A percentile compares a stretch with the other conserved stretches of the same genome.
phyloP scores from a whole-genome alignment of 805 yeast genomes.

The Monosporozyma aquatica region DNA sequence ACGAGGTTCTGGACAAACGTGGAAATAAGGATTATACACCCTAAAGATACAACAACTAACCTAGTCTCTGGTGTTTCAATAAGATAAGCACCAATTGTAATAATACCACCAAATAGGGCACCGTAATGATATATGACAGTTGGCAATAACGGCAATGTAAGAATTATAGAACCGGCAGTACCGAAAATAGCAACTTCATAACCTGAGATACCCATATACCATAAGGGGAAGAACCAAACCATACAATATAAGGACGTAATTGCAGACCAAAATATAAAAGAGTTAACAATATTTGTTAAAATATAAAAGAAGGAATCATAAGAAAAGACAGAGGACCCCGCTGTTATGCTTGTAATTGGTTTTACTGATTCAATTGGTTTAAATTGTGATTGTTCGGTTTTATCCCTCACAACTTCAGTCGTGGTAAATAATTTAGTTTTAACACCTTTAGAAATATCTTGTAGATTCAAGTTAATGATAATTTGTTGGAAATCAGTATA shows the following conservation, averaged over 20 bases:
- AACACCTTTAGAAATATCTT: slow-evolving; percentile 10
- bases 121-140: slow-evolving; percentile 25
- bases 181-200: slow-evolving; percentile 67
- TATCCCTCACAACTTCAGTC: background rate
- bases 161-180: slow-evolving; percentile 49
- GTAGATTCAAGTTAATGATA: slow-evolving; percentile 33
- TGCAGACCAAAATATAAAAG: slow-evolving; percentile 79
- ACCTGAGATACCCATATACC: slow-evolving; percentile 97
- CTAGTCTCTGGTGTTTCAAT: slow-evolving; percentile 62
- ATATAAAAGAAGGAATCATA: slow-evolving; percentile 30
- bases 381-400: background rate
- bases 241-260: slow-evolving; percentile 72
- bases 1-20: slow-evolving; percentile 49
- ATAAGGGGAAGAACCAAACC: slow-evolving; percentile 94
- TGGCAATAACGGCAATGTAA: slow-evolving; percentile 36
- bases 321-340: background rate
- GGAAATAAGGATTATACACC: slow-evolving; percentile 52
- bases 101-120: slow-evolving; percentile 39
- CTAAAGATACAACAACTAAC: slow-evolving; percentile 55
- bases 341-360: background rate
- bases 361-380: background rate
- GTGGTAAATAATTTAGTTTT: background rate
- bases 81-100: slow-evolving; percentile 71
- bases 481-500: slow-evolving; percentile 58
- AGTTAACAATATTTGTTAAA: slow-evolving; percentile 40